These are phyloP conservation scores for Alternaria tenuissima DNA, from an alignment of 2,329 filamentous ascomycete species.

Conservation along the genomic window DNA sequence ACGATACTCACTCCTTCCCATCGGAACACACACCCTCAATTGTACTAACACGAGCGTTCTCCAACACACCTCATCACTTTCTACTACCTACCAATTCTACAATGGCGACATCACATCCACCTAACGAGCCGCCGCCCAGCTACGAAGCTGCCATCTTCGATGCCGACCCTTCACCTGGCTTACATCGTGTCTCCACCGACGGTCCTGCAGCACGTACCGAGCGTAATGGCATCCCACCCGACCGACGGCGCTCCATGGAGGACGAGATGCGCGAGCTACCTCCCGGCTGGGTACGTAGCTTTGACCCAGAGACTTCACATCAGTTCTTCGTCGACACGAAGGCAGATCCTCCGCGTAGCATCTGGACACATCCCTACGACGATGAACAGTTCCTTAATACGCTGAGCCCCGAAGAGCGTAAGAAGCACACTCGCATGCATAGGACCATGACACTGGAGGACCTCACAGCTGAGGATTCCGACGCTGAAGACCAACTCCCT, in stretches of 20 bases:
- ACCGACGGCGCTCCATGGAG: conserved; percentile 67
- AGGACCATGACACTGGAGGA: conserved; percentile 53
- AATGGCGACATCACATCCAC: conserved; percentile 36
- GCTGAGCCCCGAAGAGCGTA: conserved; percentile 59
- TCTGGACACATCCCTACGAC: conserved; percentile 70
- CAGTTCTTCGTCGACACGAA: conserved; percentile 71
- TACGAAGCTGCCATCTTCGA: conserved; percentile 45
- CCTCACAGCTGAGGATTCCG: conserved; percentile 55
- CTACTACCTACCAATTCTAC: not conserved
- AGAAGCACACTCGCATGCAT: conserved; percentile 53
- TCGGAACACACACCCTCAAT: not conserved
- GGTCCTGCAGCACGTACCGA: conserved; percentile 41
- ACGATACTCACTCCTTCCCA: not conserved
- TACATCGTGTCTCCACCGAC: conserved; percentile 44
- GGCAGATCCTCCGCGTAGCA: conserved; percentile 62
- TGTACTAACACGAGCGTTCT: not conserved
- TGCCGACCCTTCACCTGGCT: conserved; percentile 31
- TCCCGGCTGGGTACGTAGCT: conserved; percentile 65
- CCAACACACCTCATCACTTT: not conserved
- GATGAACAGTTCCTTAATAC: conserved; percentile 62
- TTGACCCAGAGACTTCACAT: conserved; percentile 62
- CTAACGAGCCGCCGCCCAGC: conserved; percentile 43
- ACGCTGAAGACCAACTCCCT: conserved; percentile 39
- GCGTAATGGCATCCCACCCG: conserved; percentile 63
- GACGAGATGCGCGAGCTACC: conserved; percentile 65